Evolutionary conservation across 2,329 filamentous ascomycete genomes (phyloP).

Genomic region (Trichophyton mentagrophytes): DNA sequence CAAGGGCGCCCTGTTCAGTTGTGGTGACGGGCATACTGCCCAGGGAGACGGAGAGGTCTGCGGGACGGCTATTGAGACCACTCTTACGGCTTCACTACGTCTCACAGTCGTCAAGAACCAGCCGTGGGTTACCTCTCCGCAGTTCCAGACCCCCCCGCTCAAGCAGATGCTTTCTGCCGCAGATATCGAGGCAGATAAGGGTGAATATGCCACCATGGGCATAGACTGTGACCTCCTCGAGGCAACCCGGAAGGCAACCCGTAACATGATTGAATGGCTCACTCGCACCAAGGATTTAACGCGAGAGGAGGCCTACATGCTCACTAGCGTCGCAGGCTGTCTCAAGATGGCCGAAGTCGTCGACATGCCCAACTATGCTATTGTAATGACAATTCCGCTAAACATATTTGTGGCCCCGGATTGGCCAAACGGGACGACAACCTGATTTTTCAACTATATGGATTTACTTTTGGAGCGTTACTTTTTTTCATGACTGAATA

Average conservation of each 20-base stretch:
- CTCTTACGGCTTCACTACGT: slow-evolving; percentile 38
- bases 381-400: slow-evolving; percentile 39
- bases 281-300: slow-evolving; percentile 35
- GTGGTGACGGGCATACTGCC: slow-evolving; percentile 43
- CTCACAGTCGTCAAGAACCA: slow-evolving; percentile 38
- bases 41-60: slow-evolving; percentile 45
- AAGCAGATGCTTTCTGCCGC: slow-evolving; percentile 14
- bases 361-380: slow-evolving; percentile 43
- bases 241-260: slow-evolving; percentile 38
- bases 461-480: background rate
- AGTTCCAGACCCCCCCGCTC: slow-evolving; percentile 32
- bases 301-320: slow-evolving; percentile 40
- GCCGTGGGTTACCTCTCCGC: slow-evolving; percentile 36
- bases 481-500: background rate
- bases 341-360: slow-evolving; percentile 42
- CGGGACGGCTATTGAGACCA: slow-evolving; percentile 45
- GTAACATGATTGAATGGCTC: slow-evolving; percentile 40
- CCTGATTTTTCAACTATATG: background rate
- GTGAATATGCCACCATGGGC: slow-evolving; percentile 38
- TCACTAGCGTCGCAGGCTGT: slow-evolving; percentile 39
- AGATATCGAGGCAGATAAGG: slow-evolving; percentile 21
- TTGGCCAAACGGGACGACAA: background rate
- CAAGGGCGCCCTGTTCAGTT: slow-evolving; percentile 40
- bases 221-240: slow-evolving; percentile 37
- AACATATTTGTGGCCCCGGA: slow-evolving; percentile 30